Conservation (phyloP, 2,329 filamentous ascomycete genomes). For the Cladosporium sp. region DNA sequence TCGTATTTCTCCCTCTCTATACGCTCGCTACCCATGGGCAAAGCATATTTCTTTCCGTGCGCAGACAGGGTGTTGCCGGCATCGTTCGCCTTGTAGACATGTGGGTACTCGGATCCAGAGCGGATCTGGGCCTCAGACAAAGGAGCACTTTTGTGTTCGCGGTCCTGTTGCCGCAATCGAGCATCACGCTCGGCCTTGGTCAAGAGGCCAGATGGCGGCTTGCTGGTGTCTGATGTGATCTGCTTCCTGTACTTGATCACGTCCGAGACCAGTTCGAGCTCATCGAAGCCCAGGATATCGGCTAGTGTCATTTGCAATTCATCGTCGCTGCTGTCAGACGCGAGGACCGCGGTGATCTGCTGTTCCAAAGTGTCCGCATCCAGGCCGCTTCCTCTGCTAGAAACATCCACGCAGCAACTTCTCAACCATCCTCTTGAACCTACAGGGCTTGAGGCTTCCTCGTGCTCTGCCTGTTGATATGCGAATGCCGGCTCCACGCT, state of each 20-base stretch:
- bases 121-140: constrained; percentile 72
- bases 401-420: constrained; percentile 67
- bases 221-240: constrained; percentile 53
- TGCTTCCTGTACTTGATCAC: constrained; percentile 76
- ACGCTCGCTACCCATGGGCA: constrained; percentile 75
- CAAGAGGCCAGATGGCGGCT: constrained; percentile 58
- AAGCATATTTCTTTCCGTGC: constrained; percentile 76
- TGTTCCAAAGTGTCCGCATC: constrained; percentile 70
- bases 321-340: constrained; percentile 70
- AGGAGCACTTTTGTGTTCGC: constrained; percentile 76
- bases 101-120: constrained; percentile 78
- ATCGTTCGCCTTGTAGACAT: constrained; percentile 83
- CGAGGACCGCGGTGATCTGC: constrained; percentile 75
- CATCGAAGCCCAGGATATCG: constrained; percentile 89
- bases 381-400: constrained; percentile 65
- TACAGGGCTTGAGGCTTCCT: constrained; percentile 37
- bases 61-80: constrained; percentile 84
- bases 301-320: constrained; percentile 89
- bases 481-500: constrained; percentile 44
- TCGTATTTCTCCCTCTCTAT: constrained; percentile 77
- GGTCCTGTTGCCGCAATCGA: constrained; percentile 72
- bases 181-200: constrained; percentile 78
- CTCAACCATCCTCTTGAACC: constrained; percentile 65
- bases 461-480: constrained; percentile 29
- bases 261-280: constrained; percentile 90